Evolutionary conservation across 1,139 yeast species (phyloP).

Genomic region (Saccharomyces hybrid): DNA sequence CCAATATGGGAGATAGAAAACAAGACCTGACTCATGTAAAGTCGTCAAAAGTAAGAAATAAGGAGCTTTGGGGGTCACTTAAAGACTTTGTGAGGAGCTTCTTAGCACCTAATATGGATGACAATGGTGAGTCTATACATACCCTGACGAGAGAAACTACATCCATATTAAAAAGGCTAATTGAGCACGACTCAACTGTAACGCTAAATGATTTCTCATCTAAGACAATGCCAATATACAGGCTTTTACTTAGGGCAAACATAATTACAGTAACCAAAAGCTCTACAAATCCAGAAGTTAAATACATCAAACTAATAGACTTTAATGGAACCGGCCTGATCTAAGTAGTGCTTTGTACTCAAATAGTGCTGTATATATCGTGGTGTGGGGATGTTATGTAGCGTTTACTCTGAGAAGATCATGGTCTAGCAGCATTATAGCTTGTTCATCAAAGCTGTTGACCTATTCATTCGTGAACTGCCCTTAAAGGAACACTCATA

Average conservation of each 20-base stretch:
- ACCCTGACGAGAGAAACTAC: not conserved
- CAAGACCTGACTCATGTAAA: not conserved
- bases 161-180: conserved; percentile 8
- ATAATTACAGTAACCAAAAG: not conserved
- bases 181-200: conserved; percentile 13
- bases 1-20: not conserved
- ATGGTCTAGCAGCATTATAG: not conserved
- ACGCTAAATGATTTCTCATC: conserved; percentile 14
- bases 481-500: not conserved
- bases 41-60: not conserved
- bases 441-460: not conserved
- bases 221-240: conserved; percentile 8
- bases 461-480: not conserved
- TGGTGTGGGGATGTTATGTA: not conserved
- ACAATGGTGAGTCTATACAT: not conserved
- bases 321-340: not conserved
- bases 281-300: not conserved
- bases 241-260: conserved; percentile 11
- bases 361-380: not conserved
- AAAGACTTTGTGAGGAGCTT: conserved; percentile 9
- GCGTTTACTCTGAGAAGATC: not conserved
- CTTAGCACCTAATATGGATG: conserved; percentile 11
- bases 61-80: conserved; percentile 5
- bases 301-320: conserved; percentile 3
- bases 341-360: not conserved